Evolutionary conservation across 768 basidiomycete species (phyloP).

Genomic region (Flagelloscypha sp.): DNA sequence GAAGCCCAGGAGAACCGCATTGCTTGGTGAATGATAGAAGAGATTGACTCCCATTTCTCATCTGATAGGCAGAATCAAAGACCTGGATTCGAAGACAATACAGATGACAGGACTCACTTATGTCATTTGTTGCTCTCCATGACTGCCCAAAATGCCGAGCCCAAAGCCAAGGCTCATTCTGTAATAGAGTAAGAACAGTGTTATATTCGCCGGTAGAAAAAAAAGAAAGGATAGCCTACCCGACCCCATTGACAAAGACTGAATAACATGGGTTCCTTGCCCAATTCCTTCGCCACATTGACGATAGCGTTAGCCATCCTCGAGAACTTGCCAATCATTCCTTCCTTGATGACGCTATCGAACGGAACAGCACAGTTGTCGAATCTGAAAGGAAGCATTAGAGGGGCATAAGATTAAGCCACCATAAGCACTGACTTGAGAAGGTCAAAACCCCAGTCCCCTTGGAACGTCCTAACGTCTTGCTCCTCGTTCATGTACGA

Average conservation of each 20-base stretch:
- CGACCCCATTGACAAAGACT: slow-evolving; percentile 65
- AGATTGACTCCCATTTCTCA: slow-evolving; percentile 42
- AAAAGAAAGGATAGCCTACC: slow-evolving; percentile 26
- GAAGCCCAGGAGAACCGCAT: slow-evolving; percentile 57
- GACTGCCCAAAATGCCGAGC: slow-evolving; percentile 50
- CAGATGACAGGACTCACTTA: background rate
- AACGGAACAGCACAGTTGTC: slow-evolving; percentile 61
- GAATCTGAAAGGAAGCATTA: slow-evolving; percentile 28
- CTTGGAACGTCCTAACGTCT: slow-evolving; percentile 46
- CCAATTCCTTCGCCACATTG: slow-evolving; percentile 35
- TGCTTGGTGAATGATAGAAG: slow-evolving; percentile 53
- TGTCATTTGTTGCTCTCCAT: slow-evolving; percentile 47
- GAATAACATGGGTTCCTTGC: slow-evolving; percentile 47
- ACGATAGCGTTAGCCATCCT: slow-evolving; percentile 55
- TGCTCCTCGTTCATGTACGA: slow-evolving; percentile 57
- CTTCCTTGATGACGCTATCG: slow-evolving; percentile 46
- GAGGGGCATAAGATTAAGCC: background rate
- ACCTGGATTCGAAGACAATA: background rate
- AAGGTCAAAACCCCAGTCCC: slow-evolving; percentile 59
- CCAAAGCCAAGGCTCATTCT: slow-evolving; percentile 62
- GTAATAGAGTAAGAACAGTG: slow-evolving; percentile 1
- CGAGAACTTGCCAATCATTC: slow-evolving; percentile 48
- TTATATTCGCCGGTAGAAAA: background rate
- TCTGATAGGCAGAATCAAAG: slow-evolving; percentile 16
- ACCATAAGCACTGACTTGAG: slow-evolving; percentile 38